Base-by-base conservation (phyloP, 345 rosid species). In the Syzygium grande region DNA sequence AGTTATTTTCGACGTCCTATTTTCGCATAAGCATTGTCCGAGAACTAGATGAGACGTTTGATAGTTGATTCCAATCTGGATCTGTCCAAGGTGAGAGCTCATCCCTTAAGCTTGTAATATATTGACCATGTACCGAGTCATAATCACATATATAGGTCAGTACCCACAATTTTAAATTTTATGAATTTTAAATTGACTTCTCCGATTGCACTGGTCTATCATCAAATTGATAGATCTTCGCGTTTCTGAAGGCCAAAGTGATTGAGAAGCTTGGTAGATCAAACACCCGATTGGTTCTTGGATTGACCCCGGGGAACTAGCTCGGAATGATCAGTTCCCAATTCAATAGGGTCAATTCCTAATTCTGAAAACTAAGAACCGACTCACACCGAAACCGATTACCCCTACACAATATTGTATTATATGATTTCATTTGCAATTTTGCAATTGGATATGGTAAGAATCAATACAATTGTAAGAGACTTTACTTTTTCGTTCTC, bases 101-200 rank as follows among this genome's bases (percentile, higher is more conserved):
- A 96, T 89, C 99, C 97, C 80, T 92, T 97, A 95, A 97, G 92
- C 97, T 97, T 11, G 95, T 96, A 43, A 89, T 95, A 89, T 99
- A 96, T 89, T 97, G 93, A 93, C 89, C 85, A 73, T 19, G 25
- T 34, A 34, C 23, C 2, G 22, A 73, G 25, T 13, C 80, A 34
- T 34, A 73, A 73, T 73, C 80, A 73, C 25, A 38, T 1, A 19
- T 1, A 19, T 19, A 34, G 7, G 25, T 73, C 4, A 5, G 22
- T 34, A 68, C 25, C 80, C 80, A 4, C 25, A 68, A 34, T 68
- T 68, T 68, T 34, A 68, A 46, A 68, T 68, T 17, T 34, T 34
- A 34, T 0, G 25, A 68, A 68, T 34, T 68, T 68, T 68, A 15
- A 17, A 63, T 29, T 29, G 77, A 6, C 43, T 16, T 65, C 43